Percentiles rank a stretch among this genome's conserved stretches.
Conservation (phyloP, 164 flowering plant species). For the Amborella trichopoda region DNA sequence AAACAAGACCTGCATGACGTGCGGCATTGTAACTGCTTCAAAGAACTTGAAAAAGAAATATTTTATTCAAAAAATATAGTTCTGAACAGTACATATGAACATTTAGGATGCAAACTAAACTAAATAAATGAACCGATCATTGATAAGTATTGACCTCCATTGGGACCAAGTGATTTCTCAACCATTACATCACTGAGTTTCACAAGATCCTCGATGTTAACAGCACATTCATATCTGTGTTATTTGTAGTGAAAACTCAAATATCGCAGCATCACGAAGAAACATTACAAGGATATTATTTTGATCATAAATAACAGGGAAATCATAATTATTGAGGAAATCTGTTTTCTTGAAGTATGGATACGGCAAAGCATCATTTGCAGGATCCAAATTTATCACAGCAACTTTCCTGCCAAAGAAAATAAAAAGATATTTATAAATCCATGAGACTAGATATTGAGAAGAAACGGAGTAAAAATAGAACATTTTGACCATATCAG, state of each 20-base stretch:
- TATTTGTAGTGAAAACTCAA: conserved; percentile 21
- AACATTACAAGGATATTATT: neutral
- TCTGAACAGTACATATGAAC: too few species aligned
- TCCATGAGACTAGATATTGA: too few species aligned
- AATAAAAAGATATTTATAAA: neutral
- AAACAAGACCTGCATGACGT: conserved; percentile 55
- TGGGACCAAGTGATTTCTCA: conserved; percentile 93
- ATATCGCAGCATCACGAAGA: neutral
- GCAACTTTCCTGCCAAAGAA: conserved; percentile 75
- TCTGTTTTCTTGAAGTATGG: conserved; percentile 10
- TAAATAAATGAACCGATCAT: too few species aligned
- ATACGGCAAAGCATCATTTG: conserved; percentile 93
- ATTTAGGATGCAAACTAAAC: too few species aligned
- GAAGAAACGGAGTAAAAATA: too few species aligned
- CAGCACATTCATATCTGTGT: conserved; percentile 74
- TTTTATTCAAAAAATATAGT: too few species aligned
- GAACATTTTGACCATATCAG: too few species aligned
- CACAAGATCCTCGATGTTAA: conserved; percentile 79
- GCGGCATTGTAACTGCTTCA: too few species aligned
- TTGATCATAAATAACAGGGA: neutral
- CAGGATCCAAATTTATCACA: conserved; percentile 92
- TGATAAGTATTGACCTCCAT: conserved; percentile 71
- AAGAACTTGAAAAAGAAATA: too few species aligned
- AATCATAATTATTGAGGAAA: too few species aligned
- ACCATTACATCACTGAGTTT: conserved; percentile 85